These are phyloP conservation scores for Tolypocladium ophioglossoides DNA, from an alignment of 2,329 filamentous ascomycete species.

Conservation along the genomic window DNA sequence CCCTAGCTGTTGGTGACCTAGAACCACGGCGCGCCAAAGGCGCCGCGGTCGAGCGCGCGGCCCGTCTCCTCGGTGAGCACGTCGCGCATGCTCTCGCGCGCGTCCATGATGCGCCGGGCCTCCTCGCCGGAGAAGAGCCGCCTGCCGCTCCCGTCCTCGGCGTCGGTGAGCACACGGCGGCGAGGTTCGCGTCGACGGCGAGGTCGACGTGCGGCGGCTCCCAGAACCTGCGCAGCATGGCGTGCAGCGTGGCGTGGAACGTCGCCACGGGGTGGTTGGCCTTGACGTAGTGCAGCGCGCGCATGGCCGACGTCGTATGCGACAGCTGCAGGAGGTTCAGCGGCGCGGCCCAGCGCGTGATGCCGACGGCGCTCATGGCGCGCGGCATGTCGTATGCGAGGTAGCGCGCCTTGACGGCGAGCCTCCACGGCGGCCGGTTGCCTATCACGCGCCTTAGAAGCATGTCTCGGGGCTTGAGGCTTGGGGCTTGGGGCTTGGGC, in stretches of 20 bases:
- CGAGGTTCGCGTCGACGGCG: slow-evolving; percentile 44
- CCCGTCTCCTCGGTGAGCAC: slow-evolving; percentile 46
- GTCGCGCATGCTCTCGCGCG: slow-evolving; percentile 34
- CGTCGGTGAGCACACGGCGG: slow-evolving; percentile 20
- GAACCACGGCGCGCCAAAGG: slow-evolving; percentile 70
- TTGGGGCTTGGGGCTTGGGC: too few species aligned
- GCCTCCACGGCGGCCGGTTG: slow-evolving; percentile 65
- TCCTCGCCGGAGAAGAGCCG: slow-evolving; percentile 39
- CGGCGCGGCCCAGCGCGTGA: slow-evolving; percentile 25
- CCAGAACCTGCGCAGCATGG: slow-evolving; percentile 54
- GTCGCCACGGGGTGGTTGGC: slow-evolving; percentile 33
- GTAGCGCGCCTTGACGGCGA: slow-evolving; percentile 57
- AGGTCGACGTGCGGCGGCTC: slow-evolving; percentile 46
- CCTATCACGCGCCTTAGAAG: slow-evolving; percentile 27
- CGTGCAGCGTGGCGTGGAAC: slow-evolving; percentile 43
- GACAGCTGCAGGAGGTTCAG: slow-evolving; percentile 31
- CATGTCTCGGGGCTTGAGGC: too few species aligned
- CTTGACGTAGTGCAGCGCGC: slow-evolving; percentile 58
- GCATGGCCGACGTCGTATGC: slow-evolving; percentile 45
- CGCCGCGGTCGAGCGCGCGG: slow-evolving; percentile 51
- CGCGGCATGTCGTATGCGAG: slow-evolving; percentile 30
- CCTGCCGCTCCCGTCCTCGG: slow-evolving; percentile 4
- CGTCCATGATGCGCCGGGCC: slow-evolving; percentile 43
- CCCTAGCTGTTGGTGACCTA: slow-evolving; percentile 52
- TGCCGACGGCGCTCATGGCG: slow-evolving; percentile 25